Percentiles rank a stretch among this genome's conserved stretches.
Evolutionary conservation across 768 basidiomycete species (phyloP).

Genomic region (Scleroderma bovista): DNA sequence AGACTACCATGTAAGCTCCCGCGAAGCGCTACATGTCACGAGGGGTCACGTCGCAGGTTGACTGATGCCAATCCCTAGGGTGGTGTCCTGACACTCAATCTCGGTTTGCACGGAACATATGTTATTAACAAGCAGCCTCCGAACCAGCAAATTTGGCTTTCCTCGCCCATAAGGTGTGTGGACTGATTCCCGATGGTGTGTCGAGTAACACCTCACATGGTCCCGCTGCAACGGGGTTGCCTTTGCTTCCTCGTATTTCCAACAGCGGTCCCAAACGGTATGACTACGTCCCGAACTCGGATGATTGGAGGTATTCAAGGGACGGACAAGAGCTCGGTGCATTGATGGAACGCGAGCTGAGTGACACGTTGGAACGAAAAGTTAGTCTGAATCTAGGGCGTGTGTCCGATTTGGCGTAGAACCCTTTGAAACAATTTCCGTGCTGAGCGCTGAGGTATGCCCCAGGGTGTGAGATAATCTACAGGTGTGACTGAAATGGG

Average conservation of each 20-base stretch:
- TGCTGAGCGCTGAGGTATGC: not conserved
- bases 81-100: slow-evolving; percentile 81
- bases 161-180: slow-evolving; percentile 75
- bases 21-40: not conserved
- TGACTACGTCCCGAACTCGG: slow-evolving; percentile 55
- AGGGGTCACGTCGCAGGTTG: not conserved
- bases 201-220: not conserved
- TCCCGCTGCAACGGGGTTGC: not conserved
- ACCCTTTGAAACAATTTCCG: slow-evolving; percentile 8
- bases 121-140: slow-evolving; percentile 98
- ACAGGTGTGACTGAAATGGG: not conserved
- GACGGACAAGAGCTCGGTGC: slow-evolving; percentile 55
- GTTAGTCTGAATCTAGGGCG: slow-evolving; percentile 27
- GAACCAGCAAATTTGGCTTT: slow-evolving; percentile 96
- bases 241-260: not conserved
- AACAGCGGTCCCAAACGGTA: slow-evolving; percentile 88
- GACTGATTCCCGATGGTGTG: slow-evolving; percentile 1
- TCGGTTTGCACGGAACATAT: slow-evolving; percentile 79
- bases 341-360: slow-evolving; percentile 70
- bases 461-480: not conserved
- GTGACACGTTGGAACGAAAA: slow-evolving; percentile 31
- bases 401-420: slow-evolving; percentile 19
- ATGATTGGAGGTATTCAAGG: slow-evolving; percentile 74
- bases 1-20: slow-evolving; percentile 74
- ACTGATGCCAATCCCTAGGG: slow-evolving; percentile 44